A percentile compares a stretch with the other conserved stretches of the same genome.
phyloP scores from a whole-genome alignment of 2,329 filamentous ascomycete genomes.

The Hymenoscyphus fructigenus region DNA sequence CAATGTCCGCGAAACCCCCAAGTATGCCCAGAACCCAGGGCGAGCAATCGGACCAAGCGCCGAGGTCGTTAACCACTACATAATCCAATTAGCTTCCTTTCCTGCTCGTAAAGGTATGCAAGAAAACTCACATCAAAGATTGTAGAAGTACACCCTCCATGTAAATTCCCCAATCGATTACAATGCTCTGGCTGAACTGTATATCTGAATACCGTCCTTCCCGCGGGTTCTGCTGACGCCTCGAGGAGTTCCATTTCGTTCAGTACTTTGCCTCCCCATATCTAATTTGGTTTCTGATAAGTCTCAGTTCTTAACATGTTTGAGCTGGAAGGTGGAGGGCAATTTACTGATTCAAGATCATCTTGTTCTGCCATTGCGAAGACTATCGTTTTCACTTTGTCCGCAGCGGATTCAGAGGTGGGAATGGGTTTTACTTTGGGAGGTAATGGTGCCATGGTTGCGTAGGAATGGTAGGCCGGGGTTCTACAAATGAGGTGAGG shows the following conservation, averaged over 20 bases:
- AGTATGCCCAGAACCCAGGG: conserved; percentile 59
- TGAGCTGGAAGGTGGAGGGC: conserved; percentile 6
- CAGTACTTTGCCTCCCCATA: conserved; percentile 29
- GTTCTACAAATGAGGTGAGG: too few relatives aligned
- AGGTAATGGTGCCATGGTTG: background rate
- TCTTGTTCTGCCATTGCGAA: background rate
- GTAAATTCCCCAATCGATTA: conserved; percentile 55
- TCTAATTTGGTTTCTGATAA: conserved; percentile 13
- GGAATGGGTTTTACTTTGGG: background rate
- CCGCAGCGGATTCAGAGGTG: background rate
- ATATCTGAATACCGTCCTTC: conserved; percentile 41
- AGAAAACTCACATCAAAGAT: conserved; percentile 54
- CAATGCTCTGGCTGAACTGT: conserved; percentile 51
- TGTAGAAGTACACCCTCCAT: conserved; percentile 63
- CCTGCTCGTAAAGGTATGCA: background rate
- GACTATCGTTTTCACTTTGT: background rate
- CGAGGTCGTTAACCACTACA: conserved; percentile 54
- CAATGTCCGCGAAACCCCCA: conserved; percentile 66
- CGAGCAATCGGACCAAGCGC: conserved; percentile 55
- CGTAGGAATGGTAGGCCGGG: too few relatives aligned
- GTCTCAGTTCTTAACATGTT: background rate
- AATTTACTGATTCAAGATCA: background rate
- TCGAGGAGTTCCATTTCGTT: conserved; percentile 26
- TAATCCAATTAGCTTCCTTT: background rate
- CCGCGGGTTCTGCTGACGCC: conserved; percentile 26